A percentile compares a stretch with the other conserved stretches of the same genome.
Conservation (phyloP, 371 early-diverging fungal genomes). For the Chytridium lagenaria region DNA sequence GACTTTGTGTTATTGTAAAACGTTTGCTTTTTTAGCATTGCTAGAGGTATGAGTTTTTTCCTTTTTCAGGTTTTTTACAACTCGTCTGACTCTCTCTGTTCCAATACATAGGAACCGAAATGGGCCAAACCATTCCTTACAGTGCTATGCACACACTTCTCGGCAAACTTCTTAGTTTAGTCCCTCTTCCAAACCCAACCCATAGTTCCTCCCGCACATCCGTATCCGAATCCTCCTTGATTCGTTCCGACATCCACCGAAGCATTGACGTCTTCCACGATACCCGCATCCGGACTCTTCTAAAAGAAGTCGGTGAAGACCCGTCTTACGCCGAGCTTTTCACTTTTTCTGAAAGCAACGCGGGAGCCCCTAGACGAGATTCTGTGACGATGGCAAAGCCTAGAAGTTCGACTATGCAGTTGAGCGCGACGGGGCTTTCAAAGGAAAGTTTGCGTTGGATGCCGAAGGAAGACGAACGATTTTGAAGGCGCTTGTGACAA, state of each 20-base stretch:
- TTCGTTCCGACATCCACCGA: neutral
- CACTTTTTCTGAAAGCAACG: too few relatives aligned
- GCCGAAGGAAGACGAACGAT: neutral
- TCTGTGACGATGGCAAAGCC: too few relatives aligned
- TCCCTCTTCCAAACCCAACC: neutral
- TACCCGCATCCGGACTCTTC: neutral
- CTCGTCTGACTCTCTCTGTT: too few relatives aligned
- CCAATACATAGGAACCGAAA: constrained; percentile 14
- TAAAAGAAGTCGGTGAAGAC: constrained; percentile 1
- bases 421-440: too few relatives aligned
- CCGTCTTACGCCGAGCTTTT: neutral
- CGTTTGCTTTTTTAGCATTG: neutral
- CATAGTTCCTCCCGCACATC: neutral
- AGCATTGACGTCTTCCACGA: neutral
- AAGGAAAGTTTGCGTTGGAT: too few relatives aligned
- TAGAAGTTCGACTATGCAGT: too few relatives aligned
- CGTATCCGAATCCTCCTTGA: neutral
- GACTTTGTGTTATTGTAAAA: too few relatives aligned
- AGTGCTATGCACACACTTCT: neutral
- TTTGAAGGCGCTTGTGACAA: neutral
- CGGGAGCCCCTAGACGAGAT: too few relatives aligned
- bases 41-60: neutral
- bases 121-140: neutral
- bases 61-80: neutral
- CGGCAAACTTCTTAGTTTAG: neutral